phyloP scores from a whole-genome alignment of 2,329 filamentous ascomycete genomes.

The Paecilomyces variotii region DNA sequence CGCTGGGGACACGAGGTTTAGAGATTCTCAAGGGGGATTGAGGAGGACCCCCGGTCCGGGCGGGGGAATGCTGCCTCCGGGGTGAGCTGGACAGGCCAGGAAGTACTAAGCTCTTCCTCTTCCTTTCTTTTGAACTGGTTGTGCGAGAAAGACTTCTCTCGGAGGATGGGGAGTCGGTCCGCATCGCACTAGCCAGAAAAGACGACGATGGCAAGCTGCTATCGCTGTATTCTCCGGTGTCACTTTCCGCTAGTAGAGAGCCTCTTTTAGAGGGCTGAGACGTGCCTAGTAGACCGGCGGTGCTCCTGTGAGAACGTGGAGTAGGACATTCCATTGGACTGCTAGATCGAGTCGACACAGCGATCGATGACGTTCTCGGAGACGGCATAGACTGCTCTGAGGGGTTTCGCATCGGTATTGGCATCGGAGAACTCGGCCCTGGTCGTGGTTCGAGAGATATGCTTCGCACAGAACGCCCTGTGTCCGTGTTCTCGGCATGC shows the following conservation, averaged over 20 bases:
- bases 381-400: slow-evolving; percentile 42
- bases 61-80: slow-evolving; percentile 81
- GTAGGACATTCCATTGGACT: slow-evolving; percentile 89
- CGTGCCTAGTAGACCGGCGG: slow-evolving; percentile 50
- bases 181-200: slow-evolving; percentile 58
- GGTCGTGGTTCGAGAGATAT: slow-evolving; percentile 8
- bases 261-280: slow-evolving; percentile 59
- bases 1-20: slow-evolving; percentile 64
- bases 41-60: slow-evolving; percentile 63
- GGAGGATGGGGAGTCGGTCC: slow-evolving; percentile 84
- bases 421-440: slow-evolving; percentile 42
- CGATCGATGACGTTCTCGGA: slow-evolving; percentile 50
- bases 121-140: slow-evolving; percentile 71
- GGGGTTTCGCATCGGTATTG: slow-evolving; percentile 47
- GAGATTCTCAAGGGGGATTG: slow-evolving; percentile 79
- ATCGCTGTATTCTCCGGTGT: slow-evolving; percentile 73
- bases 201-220: slow-evolving; percentile 84
- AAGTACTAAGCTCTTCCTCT: slow-evolving; percentile 78
- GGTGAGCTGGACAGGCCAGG: slow-evolving; percentile 67
- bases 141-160: slow-evolving; percentile 73
- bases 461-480: slow-evolving; percentile 33
- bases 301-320: slow-evolving; percentile 69
- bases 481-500: slow-evolving; percentile 37
- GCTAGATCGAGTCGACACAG: slow-evolving; percentile 74
- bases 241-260: slow-evolving; percentile 74